phyloP scores from a whole-genome alignment of 257 asterid species.

The Fraxinus cuspidata region DNA sequence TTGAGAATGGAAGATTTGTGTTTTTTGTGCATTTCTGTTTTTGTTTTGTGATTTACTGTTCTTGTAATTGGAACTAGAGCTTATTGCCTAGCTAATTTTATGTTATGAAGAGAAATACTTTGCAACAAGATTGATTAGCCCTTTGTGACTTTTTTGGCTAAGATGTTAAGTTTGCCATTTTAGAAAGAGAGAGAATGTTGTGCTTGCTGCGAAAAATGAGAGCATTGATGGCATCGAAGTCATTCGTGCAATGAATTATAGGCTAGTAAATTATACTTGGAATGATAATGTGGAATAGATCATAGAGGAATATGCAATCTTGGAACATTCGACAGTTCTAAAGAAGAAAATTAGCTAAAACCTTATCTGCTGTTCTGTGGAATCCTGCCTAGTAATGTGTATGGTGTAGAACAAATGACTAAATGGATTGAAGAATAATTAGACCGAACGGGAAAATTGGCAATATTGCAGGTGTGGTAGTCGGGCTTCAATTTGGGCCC shows the following conservation, averaged over 20 bases:
- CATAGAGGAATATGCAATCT: background rate
- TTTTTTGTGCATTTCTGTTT: background rate
- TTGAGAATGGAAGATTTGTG: background rate
- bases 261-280: background rate
- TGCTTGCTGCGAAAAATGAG: background rate
- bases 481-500: too few relatives aligned
- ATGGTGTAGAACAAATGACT: too few relatives aligned
- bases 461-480: too few relatives aligned
- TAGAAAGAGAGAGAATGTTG: background rate
- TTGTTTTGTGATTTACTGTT: background rate
- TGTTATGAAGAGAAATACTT: background rate
- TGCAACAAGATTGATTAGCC: background rate
- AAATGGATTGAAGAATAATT: too few relatives aligned
- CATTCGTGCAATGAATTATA: background rate
- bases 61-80: background rate
- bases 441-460: too few relatives aligned
- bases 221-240: background rate
- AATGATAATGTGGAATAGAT: constrained; percentile 3
- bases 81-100: background rate
- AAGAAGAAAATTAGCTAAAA: too few relatives aligned
- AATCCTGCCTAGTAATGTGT: too few relatives aligned
- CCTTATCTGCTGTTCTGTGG: too few relatives aligned
- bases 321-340: background rate
- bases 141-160: background rate
- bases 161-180: background rate